Evolutionary conservation across 108 stramenopile species (phyloP).

Genomic region (Nitzschia putrida): DNA sequence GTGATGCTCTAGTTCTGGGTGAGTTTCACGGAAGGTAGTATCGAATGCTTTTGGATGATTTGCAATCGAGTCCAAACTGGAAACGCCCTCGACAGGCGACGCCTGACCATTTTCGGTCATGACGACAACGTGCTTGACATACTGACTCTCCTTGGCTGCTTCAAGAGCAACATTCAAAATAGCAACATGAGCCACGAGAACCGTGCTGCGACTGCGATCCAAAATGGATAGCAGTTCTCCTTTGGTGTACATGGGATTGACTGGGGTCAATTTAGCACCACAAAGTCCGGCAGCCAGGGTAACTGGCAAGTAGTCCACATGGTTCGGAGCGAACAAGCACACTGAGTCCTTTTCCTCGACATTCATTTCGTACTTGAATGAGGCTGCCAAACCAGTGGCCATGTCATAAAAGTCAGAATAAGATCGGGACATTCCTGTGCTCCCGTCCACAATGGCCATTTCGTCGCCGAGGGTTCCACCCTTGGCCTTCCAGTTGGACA

Average conservation of each 20-base stretch:
- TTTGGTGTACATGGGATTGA: slow-evolving; percentile 80
- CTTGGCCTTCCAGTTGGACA: slow-evolving; percentile 11
- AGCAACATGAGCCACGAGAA: slow-evolving; percentile 70
- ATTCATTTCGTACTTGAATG: slow-evolving; percentile 48
- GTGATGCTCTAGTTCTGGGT: slow-evolving; percentile 49
- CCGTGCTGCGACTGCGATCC: slow-evolving; percentile 54
- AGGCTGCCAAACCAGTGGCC: slow-evolving; percentile 52
- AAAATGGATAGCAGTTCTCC: slow-evolving; percentile 67
- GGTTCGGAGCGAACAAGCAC: slow-evolving; percentile 83
- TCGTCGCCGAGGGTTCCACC: slow-evolving; percentile 39
- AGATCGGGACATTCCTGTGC: slow-evolving; percentile 67
- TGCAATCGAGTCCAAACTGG: slow-evolving; percentile 52
- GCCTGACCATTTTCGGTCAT: slow-evolving; percentile 60
- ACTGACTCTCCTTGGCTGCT: slow-evolving; percentile 45
- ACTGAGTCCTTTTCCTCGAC: slow-evolving; percentile 56
- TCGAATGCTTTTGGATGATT: slow-evolving; percentile 33
- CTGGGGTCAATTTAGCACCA: slow-evolving; percentile 76
- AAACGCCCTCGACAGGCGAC: slow-evolving; percentile 52
- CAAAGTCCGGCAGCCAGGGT: slow-evolving; percentile 68
- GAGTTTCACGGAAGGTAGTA: slow-evolving; percentile 43
- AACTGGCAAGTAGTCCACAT: slow-evolving; percentile 82
- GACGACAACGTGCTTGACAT: slow-evolving; percentile 65
- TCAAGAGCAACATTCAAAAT: slow-evolving; percentile 71
- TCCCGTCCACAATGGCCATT: slow-evolving; percentile 73
- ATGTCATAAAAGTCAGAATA: slow-evolving; percentile 61